Evolutionary conservation across 1,284 basidiomycete species (phyloP), one percentile per base, ranked within the genome.

Genomic region (Cryptococcus amylolentus): DNA sequence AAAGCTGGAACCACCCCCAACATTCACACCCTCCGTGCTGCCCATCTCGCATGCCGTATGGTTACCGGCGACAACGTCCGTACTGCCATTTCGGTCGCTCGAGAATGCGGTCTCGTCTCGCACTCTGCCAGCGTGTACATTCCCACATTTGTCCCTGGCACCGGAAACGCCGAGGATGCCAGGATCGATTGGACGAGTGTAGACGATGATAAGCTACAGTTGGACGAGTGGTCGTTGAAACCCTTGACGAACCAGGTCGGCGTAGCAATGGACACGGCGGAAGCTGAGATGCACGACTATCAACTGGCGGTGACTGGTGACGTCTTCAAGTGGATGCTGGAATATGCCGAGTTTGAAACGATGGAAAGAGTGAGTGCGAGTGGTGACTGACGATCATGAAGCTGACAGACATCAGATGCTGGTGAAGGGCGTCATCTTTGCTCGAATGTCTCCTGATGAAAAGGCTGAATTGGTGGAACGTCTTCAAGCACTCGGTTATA

Each of bases 361-460:
- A 77, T 96, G 63, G 90, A 97, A 69, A 83, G 93, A 56, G 92
- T 93, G 72, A 62, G 86, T 80, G 5, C 20, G 9, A 16, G 44
- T 46, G 20, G 8, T 42, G 9, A 3, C 20, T 2, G 12, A 46
- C 20, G 13, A 37, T 5, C 23, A 10, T 8, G 27, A 46, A 20
- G 20, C 46, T 51, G 43, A 42, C 41, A 9, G 42, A 9, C 10
- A n/a, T 5, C 62, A 95, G 91, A 95, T 98, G 92, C 86, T 99
- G n/a, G 91, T 98, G 58, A 96, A 97, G 77, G 86, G 94, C 3
- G 91, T 96, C 70, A 88, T 98, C 51, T 99, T 95, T 73, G 94
- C 96, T 9, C 85, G 96, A 27, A 98, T 99, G 96, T 98, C 95
- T 16, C 96, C 96, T 0, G 96, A 98, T 75, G 96, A 98, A 80